Conservation (phyloP, 441 rosid species). For the Erodium texanum region DNA sequence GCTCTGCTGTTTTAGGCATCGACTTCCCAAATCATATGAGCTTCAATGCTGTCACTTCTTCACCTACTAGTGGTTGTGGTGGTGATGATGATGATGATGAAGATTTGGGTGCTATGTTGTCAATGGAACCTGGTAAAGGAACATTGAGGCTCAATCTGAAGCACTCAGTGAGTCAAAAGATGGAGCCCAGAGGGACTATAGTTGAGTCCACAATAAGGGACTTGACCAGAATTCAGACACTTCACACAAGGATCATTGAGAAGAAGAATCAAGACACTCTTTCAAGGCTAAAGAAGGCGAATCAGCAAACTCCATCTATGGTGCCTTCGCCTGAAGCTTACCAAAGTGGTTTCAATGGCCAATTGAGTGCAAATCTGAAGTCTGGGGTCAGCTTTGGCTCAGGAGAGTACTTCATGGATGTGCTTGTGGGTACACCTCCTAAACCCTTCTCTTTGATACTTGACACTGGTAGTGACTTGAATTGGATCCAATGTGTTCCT, state of each 20-base stretch:
- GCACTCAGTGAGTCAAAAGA: constrained; percentile 26
- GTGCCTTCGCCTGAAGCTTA: constrained; percentile 30
- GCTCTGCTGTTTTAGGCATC: constrained; percentile 52
- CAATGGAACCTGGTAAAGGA: constrained; percentile 16
- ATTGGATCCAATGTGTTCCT: constrained; percentile 79
- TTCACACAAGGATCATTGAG: constrained; percentile 49
- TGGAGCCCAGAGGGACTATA: constrained; percentile 34
- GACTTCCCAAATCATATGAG: constrained; percentile 48
- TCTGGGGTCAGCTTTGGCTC: constrained; percentile 70
- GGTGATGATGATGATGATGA: too few species aligned
- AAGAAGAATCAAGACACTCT: constrained; percentile 50
- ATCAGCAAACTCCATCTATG: not conserved
- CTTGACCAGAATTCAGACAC: constrained; percentile 53
- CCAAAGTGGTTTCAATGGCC: constrained; percentile 28
- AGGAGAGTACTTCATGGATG: constrained; percentile 86
- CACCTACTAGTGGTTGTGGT: too few species aligned
- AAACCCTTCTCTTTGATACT: constrained; percentile 77
- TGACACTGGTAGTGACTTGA: constrained; percentile 88
- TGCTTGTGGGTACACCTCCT: constrained; percentile 76
- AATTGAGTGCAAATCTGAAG: constrained; percentile 63
- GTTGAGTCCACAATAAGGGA: constrained; percentile 45
- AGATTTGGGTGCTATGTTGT: too few species aligned
- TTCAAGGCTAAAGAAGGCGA: constrained; percentile 32
- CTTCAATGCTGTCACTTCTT: constrained; percentile 25
- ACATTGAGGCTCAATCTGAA: constrained; percentile 52